Evolutionary conservation across 1,284 basidiomycete species (phyloP), one percentile per base, ranked within the genome.

Genomic region (Apiotrichum siamense): DNA sequence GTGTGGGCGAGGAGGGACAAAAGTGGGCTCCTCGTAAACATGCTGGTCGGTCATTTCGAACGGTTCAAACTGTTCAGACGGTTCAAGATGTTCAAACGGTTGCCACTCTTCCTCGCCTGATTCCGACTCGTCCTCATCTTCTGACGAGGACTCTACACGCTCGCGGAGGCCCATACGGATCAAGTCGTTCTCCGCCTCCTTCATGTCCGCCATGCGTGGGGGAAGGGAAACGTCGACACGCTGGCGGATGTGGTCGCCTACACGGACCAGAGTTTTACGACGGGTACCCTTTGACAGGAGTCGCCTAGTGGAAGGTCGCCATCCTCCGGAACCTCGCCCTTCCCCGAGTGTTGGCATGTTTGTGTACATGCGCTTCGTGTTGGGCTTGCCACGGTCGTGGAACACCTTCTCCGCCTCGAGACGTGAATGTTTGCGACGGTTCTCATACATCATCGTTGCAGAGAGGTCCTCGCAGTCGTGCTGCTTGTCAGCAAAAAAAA

Each of bases 241-340:
- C 31, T 54, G 44, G 4, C 59, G 51, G 9, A 55, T 31, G 6
- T 51, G 27, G 21, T 50, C 61, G 11, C 53, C 54, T 10, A 57
- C 46, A 17, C 55, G 48, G 13, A 63, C 48, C 3, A 50, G 49
- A 7, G 49, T 25, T 3, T 59, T 54, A 12, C 29, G 29, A 27
- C 58, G 52, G 13, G 57, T 53, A 23, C 54, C 53, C 29, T 52
- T 60, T 10, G 62, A 64, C 9, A 66, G 33, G 23, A 66, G 55
- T 10, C 39, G 51, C 29, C 39, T 53, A 27, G 39, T 59, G 35
- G 26, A 29, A 2, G 59, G 39, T 17, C 39, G 36, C 66, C 66
- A 68, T 7, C 63, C 65, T 10, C 65, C 63, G 9, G 56, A 60
- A 3, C 67, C 67, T 9, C 60, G 57, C 2, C 65, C 65, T 32